Evolutionary conservation across 2,329 filamentous ascomycete species (phyloP), one percentile per base, ranked within the genome.

Genomic region (Dryadomyces quercus-mongolicae): DNA sequence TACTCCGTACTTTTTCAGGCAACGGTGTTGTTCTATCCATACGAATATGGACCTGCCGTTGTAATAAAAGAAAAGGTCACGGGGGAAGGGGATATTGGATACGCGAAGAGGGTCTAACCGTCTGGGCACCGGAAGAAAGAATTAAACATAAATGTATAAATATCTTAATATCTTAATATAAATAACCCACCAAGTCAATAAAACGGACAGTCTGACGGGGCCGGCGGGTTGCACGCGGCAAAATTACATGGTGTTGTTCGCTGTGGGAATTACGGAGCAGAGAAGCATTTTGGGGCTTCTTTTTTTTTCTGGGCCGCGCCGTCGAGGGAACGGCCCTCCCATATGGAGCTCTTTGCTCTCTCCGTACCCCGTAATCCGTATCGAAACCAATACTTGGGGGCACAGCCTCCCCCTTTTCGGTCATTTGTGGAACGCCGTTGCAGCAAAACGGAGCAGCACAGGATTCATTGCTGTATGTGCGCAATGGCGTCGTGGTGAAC

Each of bases 141-240:
- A 51, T 43, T 51, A 51, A 42, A 42, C 49, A 51, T 51, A 51
- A 51, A 51, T 43, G 34, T 51, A 51, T 43, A 51, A 51, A 43
- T 51, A 51, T 7, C 7, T 13, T 38, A 13, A 38, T 38, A n/a
- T n/a, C n/a, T n/a, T n/a, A 31, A 31, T 31, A 31, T 31, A 31
- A 31, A 31, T 31, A 31, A 31, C 16, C 49, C 15, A 13, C 18
- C 10, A 5, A 20, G 34, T 40, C 48, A 49, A 49, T 21, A 49
- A 2, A 38, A 20, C 38, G 38, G 38, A 42, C 16, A 42, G 38
- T 5, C 12, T 4, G 38, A 42, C 12, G 16, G 16, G 31, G 18
- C 20, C 18, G 48, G 31, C 38, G 34, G 20, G 49, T 22, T 20
- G 49, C 47, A 38, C 25, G 21, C 49, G 36, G 49, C 40, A 51